phyloP scores from a whole-genome alignment of 116 monocot species.

The Phalaenopsis hybrid region DNA sequence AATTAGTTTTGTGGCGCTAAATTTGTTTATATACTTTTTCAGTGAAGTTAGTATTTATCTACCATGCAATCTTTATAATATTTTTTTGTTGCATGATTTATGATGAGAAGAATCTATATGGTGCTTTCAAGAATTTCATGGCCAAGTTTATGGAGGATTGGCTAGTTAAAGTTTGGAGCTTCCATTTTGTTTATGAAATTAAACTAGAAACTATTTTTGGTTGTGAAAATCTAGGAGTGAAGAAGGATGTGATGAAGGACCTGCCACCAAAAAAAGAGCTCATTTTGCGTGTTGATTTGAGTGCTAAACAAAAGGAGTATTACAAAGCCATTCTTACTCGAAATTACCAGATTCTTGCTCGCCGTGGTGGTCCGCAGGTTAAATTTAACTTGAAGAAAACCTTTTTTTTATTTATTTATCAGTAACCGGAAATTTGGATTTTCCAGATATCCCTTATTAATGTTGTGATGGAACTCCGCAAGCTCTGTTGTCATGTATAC shows the following conservation, averaged over 20 bases:
- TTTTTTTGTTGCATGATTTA: not conserved
- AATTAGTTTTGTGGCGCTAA: too few relatives aligned
- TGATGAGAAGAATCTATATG: not conserved
- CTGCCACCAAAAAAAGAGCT: conserved; percentile 97
- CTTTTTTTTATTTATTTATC: conserved; percentile 1
- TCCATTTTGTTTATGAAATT: not conserved
- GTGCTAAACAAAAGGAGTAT: conserved; percentile 90
- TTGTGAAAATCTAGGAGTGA: conserved; percentile 45
- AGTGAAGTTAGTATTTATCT: not conserved
- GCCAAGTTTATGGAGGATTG: not conserved
- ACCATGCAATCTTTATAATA: not conserved
- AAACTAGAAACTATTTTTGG: not conserved
- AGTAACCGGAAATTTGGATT: conserved; percentile 6
- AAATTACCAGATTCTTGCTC: conserved; percentile 81
- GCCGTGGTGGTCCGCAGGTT: conserved; percentile 94
- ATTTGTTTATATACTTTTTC: not conserved
- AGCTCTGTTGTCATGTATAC: conserved; percentile 93
- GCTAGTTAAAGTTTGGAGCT: not conserved
- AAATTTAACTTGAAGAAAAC: not conserved
- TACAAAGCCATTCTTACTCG: conserved; percentile 97
- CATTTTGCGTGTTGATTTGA: conserved; percentile 88
- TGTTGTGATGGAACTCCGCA: conserved; percentile 98
- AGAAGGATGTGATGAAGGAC: conserved; percentile 99
- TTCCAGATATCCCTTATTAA: conserved; percentile 92
- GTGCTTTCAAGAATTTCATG: not conserved